Evolutionary conservation across 2,329 filamentous ascomycete genomes (phyloP), one percentile per base, ranked within the genome.

Genomic region (Rachicladosporium sp.): DNA sequence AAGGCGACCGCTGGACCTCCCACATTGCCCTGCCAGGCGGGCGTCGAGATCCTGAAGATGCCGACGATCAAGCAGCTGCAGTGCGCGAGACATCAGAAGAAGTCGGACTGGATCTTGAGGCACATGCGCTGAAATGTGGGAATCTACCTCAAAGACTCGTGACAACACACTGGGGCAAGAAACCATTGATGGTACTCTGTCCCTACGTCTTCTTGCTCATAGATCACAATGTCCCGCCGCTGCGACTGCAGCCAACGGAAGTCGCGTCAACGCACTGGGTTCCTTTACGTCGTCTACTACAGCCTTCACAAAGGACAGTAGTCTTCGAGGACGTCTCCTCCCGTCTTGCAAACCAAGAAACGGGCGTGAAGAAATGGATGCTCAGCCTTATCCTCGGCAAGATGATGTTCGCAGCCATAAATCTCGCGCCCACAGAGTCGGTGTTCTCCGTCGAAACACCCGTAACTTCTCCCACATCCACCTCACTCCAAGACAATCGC

Each of bases 261-360:
- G 76, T 82, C 13, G 77, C 75, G 15, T 76, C 76, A 2, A 72
- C 74, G 2, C 78, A 82, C 55, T 83, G 78, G 79, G 76, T 83
- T 3, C 72, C 79, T 9, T 56, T 82, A 2, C 66, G 72, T 37
- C 70, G 70, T 11, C 67, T 83, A 5, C 63, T 80, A n/a, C 69
- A 72, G 1, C 70, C 76, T 2, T 62, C 64, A 2, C 65, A 75
- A 11, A 69, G 76, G 13, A 80, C 76, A 0, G 67, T 73, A 43
- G 74, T 77, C 53, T 70, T 73, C 47, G 74, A 79, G 40, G 74
- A 82, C 53, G 73, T 80, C 33, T 73, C 74, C 2, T 73, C 74
- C 44, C 70, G 78, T 13, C 68, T 79, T 37, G 68, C 73, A 2
- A 70, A 70, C 40, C 69, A 69, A 41, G 70, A 70, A 33, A 68